A percentile compares a stretch with the other conserved stretches of the same genome.
Conservation (phyloP, 2,329 filamentous ascomycete species). For the Penicillium sp. region DNA sequence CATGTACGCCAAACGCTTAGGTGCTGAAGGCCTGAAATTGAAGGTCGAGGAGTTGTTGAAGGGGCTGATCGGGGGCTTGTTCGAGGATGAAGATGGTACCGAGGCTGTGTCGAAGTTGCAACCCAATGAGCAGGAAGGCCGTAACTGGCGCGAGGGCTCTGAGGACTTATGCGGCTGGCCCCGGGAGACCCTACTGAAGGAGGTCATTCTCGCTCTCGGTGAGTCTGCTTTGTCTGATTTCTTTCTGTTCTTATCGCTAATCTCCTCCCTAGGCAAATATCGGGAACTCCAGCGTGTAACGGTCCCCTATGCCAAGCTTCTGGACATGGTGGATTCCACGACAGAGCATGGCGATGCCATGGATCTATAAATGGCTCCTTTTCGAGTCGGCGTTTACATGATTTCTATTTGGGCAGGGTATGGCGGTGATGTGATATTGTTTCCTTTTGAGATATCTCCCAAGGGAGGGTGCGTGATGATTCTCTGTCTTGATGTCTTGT, state of each 20-base stretch:
- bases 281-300: slow-evolving; percentile 88
- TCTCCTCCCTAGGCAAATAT: slow-evolving; percentile 68
- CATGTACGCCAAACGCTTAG: slow-evolving; percentile 95
- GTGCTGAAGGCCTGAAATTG: slow-evolving; percentile 74
- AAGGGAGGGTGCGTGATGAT: slow-evolving; percentile 5
- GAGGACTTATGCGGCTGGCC: slow-evolving; percentile 87
- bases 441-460: slow-evolving; percentile 3
- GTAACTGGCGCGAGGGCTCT: slow-evolving; percentile 45
- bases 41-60: slow-evolving; percentile 93
- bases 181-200: slow-evolving; percentile 76
- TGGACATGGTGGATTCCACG: slow-evolving; percentile 50
- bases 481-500: slow-evolving; percentile 5
- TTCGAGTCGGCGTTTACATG: slow-evolving; percentile 18
- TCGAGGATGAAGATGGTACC: slow-evolving; percentile 52
- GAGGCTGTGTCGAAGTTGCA: slow-evolving; percentile 24
- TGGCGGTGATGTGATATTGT: slow-evolving; percentile 8
- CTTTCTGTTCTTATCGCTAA: slow-evolving; percentile 7
- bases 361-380: slow-evolving; percentile 26
- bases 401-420: slow-evolving; percentile 8
- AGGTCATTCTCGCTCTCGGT: slow-evolving; percentile 90
- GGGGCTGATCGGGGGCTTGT: slow-evolving; percentile 67
- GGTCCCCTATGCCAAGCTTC: slow-evolving; percentile 85
- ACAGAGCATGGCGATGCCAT: slow-evolving; percentile 31
- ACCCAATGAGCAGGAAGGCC: slow-evolving; percentile 38
- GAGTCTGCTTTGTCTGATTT: slow-evolving; percentile 34